Base-by-base conservation (phyloP, 352 stramenopile species). In the Phytophthora pistaciae region DNA sequence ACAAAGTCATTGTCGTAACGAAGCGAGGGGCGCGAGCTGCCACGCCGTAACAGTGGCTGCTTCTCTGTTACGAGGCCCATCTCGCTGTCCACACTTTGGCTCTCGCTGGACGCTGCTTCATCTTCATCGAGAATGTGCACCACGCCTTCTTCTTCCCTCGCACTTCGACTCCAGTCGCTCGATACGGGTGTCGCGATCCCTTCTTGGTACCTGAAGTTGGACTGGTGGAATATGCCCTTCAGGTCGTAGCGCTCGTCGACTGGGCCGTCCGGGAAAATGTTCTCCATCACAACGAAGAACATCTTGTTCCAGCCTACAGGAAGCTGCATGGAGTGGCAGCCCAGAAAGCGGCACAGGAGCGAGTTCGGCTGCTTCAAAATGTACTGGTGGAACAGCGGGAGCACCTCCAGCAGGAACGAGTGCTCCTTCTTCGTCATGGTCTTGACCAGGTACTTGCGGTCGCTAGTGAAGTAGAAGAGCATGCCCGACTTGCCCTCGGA, bases 251-350 rank as follows among this genome's bases (percentile, higher is more conserved):
- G 83, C 52, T 96, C 89, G 49, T 94, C 84, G 16, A 94, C 83
- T 0, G 83, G 82, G 16, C 87, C 84, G 63, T 93, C 85, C 2
- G 85, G 79, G 64, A 95, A 93, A 18, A 95, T 91, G 65, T 96
- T 96, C 49, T 96, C 88, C 89, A 96, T 96, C 40, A 95, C 89
- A 33, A 96, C 77, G 66, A 96, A 96, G 74, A 96, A 96, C 88
- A 96, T 96, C 42, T 92, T 92, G 80, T 96, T 95, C 89, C 89
- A 96, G 5, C 89, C 89, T 0, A 96, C 89, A 2, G 89, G 89
- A n/a, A 96, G 79, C 66, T 96, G 89, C 89, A 96, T 96, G 54
- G 88, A 95, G 64, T 96, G 89, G 33, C 89, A 96, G 27, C 89
- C 89, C 9, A 96, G 75, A 55, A 94, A 94, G 3, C 89, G 86